Base-by-base conservation (phyloP, 1,284 basidiomycete genomes). In the Leccinum cinnamomeum region DNA sequence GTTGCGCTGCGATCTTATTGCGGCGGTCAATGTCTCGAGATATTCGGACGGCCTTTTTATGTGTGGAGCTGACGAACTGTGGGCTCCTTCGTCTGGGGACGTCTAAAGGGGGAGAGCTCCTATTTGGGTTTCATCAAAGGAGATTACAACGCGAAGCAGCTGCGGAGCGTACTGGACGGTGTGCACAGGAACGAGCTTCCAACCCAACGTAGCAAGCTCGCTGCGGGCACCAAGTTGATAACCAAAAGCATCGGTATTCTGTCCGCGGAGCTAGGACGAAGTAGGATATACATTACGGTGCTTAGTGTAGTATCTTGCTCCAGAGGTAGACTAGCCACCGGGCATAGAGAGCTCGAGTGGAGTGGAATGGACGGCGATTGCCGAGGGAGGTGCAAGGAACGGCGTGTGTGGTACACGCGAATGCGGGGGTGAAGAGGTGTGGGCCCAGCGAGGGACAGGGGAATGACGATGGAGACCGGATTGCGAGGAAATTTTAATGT, bases 261-360 rank as follows among this genome's bases (percentile, higher is more conserved):
- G 59, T 67, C 66, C 63, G 66, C 57, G 66, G 66, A 66, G 58
- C 58, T 59, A 41, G 25, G 10, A 35, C 46, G 50, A 51, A 58
- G 64, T 8, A 23, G 56, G 56, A n/a, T 25, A 60, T 28, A 64
- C 56, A 64, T 63, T 46, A 63, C 33, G 30, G 12, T 20, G 30
- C 12, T 20, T 35, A 12, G 35, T 35, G 35, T 35, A 37, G 33
- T 3, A 33, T 25, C 14, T 20, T 41, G 30, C 10, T 33, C 30
- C 3, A 1, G 4, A 33, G 30, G 30, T 33, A 33, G 30, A 33
- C 35, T 35, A 59, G 8, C 30, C 30, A 30, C 30, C 59, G 35
- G 23, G 14, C 18, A 35, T 53, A 44, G 23, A 59, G 37, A 41
- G 18, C 30, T 18, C 23, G 41, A 46, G 48, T 62, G 64, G 54